Evolutionary conservation across 2,329 filamentous ascomycete genomes (phyloP), one percentile per base, ranked within the genome.

Genomic region (Hypomyces rosellus): DNA sequence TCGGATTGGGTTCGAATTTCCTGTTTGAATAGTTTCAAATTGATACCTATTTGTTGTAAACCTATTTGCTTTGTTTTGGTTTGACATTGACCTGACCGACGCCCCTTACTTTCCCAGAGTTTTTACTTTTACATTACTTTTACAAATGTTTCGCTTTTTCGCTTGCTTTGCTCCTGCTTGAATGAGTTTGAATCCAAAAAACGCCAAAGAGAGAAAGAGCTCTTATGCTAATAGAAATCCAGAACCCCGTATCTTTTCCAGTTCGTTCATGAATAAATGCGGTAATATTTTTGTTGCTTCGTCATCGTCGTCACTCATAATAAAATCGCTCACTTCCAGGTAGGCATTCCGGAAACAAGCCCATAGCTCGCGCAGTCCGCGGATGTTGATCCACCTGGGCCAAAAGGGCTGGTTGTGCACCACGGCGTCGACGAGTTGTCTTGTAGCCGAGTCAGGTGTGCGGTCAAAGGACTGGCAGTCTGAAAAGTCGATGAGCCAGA

Each of bases 401-500:
- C 53, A 55, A 38, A 49, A 53, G 12, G 47, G 46, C 37, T 51
- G 48, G 34, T 53, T 55, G 5, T 51, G 38, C 48, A 53, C 46
- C 12, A 55, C 48, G 2, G 51, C 51, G 33, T 53, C 48, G 13
- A 55, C 53, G 38, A 55, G 53, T 38, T 55, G 53, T 25, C 50
- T 53, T 22, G 46, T 46, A 9, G 40, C 51, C 16, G 48, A 48
- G 8, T 45, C 46, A 4, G 40, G 46, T 2, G 45, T 53, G 14
- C 44, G 34, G 8, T 42, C 15, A 13, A 56, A 55, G 9, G 33
- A 3, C 8, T 13, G 39, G 54, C 61, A 63, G 12, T 54, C 50
- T 7, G 51, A 55, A 46, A 63, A 63, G 38, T 54, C 43, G 37
- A 52, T 56, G n/a, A 59, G n/a, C 60, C 58, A 63, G 4, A 63